Base-by-base conservation (phyloP, 169 alveolate genomes). In the Plasmodium berghei region DNA sequence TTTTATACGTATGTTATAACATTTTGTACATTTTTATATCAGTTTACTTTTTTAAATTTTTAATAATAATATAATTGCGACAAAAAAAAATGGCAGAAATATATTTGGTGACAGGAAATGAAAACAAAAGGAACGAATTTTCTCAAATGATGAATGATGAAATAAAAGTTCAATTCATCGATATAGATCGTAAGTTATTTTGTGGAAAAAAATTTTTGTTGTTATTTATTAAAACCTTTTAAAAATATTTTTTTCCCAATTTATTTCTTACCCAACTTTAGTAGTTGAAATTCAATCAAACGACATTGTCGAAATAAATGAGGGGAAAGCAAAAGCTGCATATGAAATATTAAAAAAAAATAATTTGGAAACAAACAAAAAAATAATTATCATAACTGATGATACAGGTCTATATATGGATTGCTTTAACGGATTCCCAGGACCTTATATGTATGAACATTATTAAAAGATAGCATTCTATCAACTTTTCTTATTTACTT, bases 351-450 rank as follows among this genome's bases (percentile, higher is more conserved):
- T 74, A 20, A 66, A n/a, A 20, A 40, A 26, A 18, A 5, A 80
- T 22, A 72, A 58, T 34, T 9, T 3, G 4, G 61, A 55, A 16
- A 40, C 40, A 22, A 5, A 46, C 3, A 52, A 28, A 55, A 52
- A 59, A 59, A 22, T 9, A 12, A 24, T 66, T 16, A 70, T 80
- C 5, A 80, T 80, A 34, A 80, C 90, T 1, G 90, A 80, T 16
- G 90, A 80, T 49, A 80, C 83, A 16, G 90, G 90, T 5, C 59
- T 80, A 5, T 80, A 66, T 16, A 49, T 80, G 54, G 61, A 64
- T 12, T 66, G 80, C 16, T 26, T 80, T 20, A 70, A 70, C 46
- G 8, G n/a, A 2, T 80, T 80, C 28, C 90, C 90, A 0, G 90
- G 90, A 45, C 90, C 90, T 0, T 80, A 64, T 26, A 52, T 80